Conservation (phyloP, 768 basidiomycete species). For the Epithele typhae region DNA sequence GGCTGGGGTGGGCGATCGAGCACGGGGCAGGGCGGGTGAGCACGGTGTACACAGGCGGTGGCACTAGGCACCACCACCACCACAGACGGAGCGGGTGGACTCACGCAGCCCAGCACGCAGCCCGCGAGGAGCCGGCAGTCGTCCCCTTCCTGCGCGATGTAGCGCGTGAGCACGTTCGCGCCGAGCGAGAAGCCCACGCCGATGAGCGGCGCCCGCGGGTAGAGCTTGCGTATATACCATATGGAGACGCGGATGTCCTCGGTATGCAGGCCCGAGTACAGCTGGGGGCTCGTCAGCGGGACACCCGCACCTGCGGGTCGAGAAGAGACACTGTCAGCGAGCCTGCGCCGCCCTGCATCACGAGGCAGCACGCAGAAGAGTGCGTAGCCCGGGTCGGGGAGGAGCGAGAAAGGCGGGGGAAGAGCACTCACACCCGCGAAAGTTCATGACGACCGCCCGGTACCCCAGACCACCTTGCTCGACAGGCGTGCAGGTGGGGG, state of each 20-base stretch:
- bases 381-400: neutral
- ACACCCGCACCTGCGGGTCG: conserved; percentile 68
- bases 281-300: conserved; percentile 73
- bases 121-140: conserved; percentile 58
- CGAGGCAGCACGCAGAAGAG: neutral
- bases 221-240: conserved; percentile 64
- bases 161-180: conserved; percentile 85
- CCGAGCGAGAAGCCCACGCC: conserved; percentile 94
- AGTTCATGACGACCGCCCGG: conserved; percentile 87
- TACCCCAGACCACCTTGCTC: conserved; percentile 86
- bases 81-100: conserved; percentile 27
- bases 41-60: conserved; percentile 10
- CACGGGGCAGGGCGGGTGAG: too few species aligned
- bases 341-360: neutral
- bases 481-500: conserved; percentile 64
- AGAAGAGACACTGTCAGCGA: neutral
- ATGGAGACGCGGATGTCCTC: conserved; percentile 84
- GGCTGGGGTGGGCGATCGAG: conserved; percentile 35
- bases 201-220: conserved; percentile 77
- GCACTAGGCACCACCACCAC: neutral
- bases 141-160: conserved; percentile 79
- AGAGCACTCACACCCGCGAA: conserved; percentile 73
- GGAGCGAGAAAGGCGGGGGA: neutral
- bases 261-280: conserved; percentile 88
- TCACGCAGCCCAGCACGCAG: conserved; percentile 71